Conservation (phyloP, 768 basidiomycete species). For the Candolleomyces eurysporus region DNA sequence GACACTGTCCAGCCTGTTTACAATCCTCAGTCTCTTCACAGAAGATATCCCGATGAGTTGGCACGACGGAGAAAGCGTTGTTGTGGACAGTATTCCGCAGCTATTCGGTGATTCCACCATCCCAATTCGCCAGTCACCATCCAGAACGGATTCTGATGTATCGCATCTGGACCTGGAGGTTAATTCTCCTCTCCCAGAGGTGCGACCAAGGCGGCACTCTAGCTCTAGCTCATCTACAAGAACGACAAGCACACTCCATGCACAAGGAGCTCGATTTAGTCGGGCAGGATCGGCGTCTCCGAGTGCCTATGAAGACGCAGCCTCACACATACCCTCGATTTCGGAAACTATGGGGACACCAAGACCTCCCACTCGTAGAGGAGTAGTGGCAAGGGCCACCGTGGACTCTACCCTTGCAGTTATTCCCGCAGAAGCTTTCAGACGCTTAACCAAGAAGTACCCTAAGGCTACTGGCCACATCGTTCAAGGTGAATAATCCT, state of each 20-base stretch:
- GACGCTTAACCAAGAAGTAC: constrained; percentile 90
- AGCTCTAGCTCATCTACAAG: constrained; percentile 44
- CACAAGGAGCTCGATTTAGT: constrained; percentile 11
- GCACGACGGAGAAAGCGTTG: constrained; percentile 56
- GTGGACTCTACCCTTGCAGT: constrained; percentile 97
- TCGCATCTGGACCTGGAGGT: constrained; percentile 53
- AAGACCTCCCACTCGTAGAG: constrained; percentile 48
- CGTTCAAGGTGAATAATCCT: constrained; percentile 66
- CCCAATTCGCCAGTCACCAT: constrained; percentile 19
- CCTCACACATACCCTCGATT: constrained; percentile 18
- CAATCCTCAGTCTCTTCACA: constrained; percentile 94
- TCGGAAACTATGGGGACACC: constrained; percentile 1
- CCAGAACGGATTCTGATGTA: constrained; percentile 61
- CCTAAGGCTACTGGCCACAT: constrained; percentile 97
- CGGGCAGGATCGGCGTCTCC: constrained; percentile 25
- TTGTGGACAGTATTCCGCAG: constrained; percentile 17
- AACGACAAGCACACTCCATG: constrained; percentile 65
- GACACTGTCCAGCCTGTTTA: constrained; percentile 93
- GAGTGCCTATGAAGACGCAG: constrained; percentile 19
- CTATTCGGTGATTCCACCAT: constrained; percentile 18
- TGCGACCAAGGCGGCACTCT: constrained; percentile 48
- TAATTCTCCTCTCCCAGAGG: constrained; percentile 17
- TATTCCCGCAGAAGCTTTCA: constrained; percentile 96
- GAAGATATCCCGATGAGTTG: constrained; percentile 91
- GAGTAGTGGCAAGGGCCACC: constrained; percentile 87